Percentiles rank a stretch among this genome's conserved stretches.
Conservation (phyloP, 2,329 filamentous ascomycete species). For the Calonectria naviculata region DNA sequence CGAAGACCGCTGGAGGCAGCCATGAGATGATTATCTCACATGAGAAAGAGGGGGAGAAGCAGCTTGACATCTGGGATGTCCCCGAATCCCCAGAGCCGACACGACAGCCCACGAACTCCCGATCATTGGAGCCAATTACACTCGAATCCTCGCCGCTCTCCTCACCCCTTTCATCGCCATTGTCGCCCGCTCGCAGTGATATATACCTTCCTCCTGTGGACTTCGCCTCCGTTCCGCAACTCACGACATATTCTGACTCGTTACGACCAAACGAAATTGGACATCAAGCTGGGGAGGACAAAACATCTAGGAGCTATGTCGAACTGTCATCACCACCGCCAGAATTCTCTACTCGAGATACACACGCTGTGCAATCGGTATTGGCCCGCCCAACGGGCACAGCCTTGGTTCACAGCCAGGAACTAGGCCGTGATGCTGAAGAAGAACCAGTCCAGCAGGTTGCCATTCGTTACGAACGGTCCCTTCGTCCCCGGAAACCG, state of each 20-base stretch:
- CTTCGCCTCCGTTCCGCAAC: constrained; percentile 21
- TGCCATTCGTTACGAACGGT: constrained; percentile 55
- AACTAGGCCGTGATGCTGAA: constrained; percentile 26
- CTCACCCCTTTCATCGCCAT: constrained; percentile 46
- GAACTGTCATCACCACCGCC: constrained; percentile 46
- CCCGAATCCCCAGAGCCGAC: constrained; percentile 44
- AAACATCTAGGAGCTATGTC: constrained; percentile 52
- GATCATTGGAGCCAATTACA: background rate
- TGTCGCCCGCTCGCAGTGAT: constrained; percentile 42
- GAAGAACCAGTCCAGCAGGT: constrained; percentile 38
- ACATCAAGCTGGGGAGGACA: constrained; percentile 39
- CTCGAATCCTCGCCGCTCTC: constrained; percentile 36
- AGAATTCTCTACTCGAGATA: constrained; percentile 29
- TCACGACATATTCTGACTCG: background rate
- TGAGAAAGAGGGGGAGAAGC: constrained; percentile 18
- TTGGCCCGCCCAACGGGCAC: background rate
- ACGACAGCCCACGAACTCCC: constrained; percentile 3
- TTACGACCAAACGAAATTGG: constrained; percentile 7
- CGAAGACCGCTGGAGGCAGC: background rate
- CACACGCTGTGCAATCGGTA: background rate
- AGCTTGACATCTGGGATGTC: constrained; percentile 49
- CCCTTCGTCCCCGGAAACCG: constrained; percentile 68
- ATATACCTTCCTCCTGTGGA: constrained; percentile 36
- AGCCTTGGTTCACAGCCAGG: constrained; percentile 28
- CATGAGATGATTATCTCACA: background rate